Conservation (phyloP, 805 yeast genomes). For the Metschnikowia lachancei region DNA sequence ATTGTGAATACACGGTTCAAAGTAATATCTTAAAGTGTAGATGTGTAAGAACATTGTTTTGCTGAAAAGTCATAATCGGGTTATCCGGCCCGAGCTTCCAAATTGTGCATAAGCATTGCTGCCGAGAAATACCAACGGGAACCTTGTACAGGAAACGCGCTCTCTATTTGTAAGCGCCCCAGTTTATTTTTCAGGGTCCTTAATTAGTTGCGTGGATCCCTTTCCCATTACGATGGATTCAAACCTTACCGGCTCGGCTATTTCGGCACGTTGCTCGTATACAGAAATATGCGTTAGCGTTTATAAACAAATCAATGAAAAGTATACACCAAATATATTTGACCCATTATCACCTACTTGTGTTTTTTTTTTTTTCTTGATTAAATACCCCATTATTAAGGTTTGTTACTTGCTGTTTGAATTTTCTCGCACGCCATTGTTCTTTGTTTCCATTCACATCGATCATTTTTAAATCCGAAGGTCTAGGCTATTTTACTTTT, state of each 20-base stretch:
- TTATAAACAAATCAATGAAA: neutral
- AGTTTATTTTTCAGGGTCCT: neutral
- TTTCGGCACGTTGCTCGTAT: constrained; percentile 9
- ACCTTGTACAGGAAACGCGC: constrained; percentile 3
- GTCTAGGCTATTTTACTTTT: neutral
- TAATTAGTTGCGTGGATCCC: constrained; percentile 7
- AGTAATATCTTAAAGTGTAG: neutral
- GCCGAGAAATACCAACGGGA: neutral
- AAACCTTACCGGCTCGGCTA: neutral
- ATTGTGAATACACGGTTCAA: constrained; percentile 16
- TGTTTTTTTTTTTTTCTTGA: too few species aligned
- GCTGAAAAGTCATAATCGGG: too few species aligned
- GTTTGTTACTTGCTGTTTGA: neutral
- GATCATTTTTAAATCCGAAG: neutral
- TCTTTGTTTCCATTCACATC: neutral
- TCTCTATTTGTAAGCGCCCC: constrained; percentile 1
- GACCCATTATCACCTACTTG: too few species aligned
- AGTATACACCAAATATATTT: too few species aligned
- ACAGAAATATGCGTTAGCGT: constrained; percentile 1
- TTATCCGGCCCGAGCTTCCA: too few species aligned
- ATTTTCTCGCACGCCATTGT: neutral
- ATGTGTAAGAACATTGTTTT: too few species aligned
- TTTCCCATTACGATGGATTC: constrained; percentile 1
- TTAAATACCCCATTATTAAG: too few species aligned
- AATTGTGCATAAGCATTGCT: too few species aligned